Evolutionary conservation across 768 basidiomycete genomes (phyloP), one percentile per base, ranked within the genome.

Genomic region (Roridomyces roridus): DNA sequence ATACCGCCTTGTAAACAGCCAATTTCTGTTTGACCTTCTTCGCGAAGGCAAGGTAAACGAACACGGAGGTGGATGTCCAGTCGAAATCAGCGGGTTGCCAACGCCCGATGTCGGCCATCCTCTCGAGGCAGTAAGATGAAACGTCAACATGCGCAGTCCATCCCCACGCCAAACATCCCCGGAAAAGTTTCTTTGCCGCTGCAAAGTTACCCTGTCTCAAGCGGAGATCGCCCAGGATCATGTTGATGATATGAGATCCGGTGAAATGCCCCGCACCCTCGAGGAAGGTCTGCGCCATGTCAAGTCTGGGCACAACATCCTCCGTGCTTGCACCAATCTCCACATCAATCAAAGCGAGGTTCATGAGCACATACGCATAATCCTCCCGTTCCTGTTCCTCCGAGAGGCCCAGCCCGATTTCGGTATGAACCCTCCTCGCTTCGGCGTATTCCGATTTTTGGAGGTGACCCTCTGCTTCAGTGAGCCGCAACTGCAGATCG

Each of bases 401-500:
- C 25, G 36, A 28, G 17, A 24, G 28, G 2, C 39, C n/a, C 12
- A 39, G 36, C 5, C 8, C 25, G 14, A 29, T 39, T 31, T 23
- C 8, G 1, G 28, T 17, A n/a, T 46, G 18, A n/a, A 53, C 28
- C 1, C 26, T 28, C 20, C 20, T 44, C 8, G 51, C 44, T 6
- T 53, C 44, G 2, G 36, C 26, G 46, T 52, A 52, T 37, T 52
- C 51, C 2, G 51, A 52, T 28, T 45, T 52, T 11, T 17, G 0
- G 17, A 26, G 4, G 21, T 53, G 26, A 2, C 23, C 28, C 9
- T 53, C 36, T 3, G 52, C 52, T 25, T 23, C 8, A 8, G 1
- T 4, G 1, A 20, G 15, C 8, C 5, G 18, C 5, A 53, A 20
- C 5, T 9, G 1, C 8, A 11, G 14, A 2, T 43, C 20, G 1